Evolutionary conservation across 2,329 filamentous ascomycete genomes (phyloP).

Genomic region (Cytospora schulzeri): DNA sequence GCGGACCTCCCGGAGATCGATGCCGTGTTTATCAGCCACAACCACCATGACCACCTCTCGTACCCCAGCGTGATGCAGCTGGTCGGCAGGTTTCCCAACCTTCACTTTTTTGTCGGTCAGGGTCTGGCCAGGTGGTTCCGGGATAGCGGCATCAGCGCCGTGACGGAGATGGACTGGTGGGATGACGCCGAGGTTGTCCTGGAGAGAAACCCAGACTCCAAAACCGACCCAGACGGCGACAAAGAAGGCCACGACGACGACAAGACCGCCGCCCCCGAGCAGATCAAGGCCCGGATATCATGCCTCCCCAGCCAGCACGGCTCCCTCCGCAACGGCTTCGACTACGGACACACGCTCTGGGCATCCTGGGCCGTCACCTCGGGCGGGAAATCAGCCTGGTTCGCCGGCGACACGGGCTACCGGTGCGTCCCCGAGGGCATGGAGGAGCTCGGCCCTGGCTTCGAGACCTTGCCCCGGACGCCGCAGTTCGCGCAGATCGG

Average conservation of each 20-base stretch:
- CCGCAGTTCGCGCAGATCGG: conserved; percentile 71
- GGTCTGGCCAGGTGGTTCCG: conserved; percentile 69
- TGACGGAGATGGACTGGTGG: conserved; percentile 78
- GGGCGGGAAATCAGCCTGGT: conserved; percentile 5
- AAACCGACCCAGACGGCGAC: too few relatives aligned
- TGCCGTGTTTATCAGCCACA: conserved; percentile 54
- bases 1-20: conserved; percentile 54
- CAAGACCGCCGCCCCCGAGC: neutral
- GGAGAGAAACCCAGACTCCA: neutral
- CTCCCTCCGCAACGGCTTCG: neutral
- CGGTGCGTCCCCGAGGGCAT: conserved; percentile 12
- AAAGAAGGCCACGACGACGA: neutral
- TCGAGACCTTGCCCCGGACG: conserved; percentile 51
- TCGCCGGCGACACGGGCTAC: conserved; percentile 17
- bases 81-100: neutral
- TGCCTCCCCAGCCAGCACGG: conserved; percentile 9
- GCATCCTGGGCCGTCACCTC: conserved; percentile 10
- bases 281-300: neutral
- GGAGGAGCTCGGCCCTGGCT: conserved; percentile 3
- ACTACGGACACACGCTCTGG: conserved; percentile 7
- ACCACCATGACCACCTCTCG: conserved; percentile 58
- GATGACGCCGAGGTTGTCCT: conserved; percentile 40
- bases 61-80: conserved; percentile 20
- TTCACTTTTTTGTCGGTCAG: conserved; percentile 68
- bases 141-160: conserved; percentile 52